These are phyloP conservation scores for Pseudovirgaria hyperparasitica DNA, from an alignment of 2,329 filamentous ascomycete genomes.

Conservation along the genomic window DNA sequence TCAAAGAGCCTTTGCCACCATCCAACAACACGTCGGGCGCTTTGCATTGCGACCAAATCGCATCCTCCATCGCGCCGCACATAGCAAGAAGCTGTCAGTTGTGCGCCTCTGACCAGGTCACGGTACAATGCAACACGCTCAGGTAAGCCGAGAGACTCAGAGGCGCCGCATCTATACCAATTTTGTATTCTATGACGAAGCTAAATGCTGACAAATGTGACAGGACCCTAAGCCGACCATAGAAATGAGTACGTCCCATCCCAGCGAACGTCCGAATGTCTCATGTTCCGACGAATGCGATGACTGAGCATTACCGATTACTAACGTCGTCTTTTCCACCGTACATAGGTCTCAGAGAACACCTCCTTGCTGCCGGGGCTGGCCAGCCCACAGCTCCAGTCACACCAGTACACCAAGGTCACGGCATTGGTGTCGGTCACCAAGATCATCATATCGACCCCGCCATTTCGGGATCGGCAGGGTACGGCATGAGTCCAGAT, in stretches of 20 bases:
- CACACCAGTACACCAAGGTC: constrained; percentile 18
- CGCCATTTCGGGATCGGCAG: constrained; percentile 38
- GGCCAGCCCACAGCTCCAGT: constrained; percentile 21
- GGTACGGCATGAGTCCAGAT: constrained; percentile 34
- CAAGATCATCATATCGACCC: constrained; percentile 45
- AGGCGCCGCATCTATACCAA: constrained; percentile 4
- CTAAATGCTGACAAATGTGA: constrained; percentile 15
- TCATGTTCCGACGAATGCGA: background rate
- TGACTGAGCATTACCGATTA: constrained; percentile 11
- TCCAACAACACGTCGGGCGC: no score
- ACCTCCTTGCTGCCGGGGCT: constrained; percentile 44
- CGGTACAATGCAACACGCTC: no score
- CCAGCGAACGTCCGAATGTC: constrained; percentile 4
- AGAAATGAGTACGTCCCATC: constrained; percentile 29
- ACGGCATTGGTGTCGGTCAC: constrained; percentile 23
- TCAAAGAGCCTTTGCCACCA: no score
- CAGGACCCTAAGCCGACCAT: constrained; percentile 25
- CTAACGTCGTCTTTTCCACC: constrained; percentile 14
- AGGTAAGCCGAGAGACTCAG: constrained; percentile 37
- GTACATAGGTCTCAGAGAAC: constrained; percentile 47
- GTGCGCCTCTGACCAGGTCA: no score
- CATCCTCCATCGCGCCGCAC: no score
- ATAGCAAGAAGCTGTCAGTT: no score
- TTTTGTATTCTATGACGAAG: no score
- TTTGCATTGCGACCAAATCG: no score